Base-by-base conservation (phyloP, 108 stramenopile genomes). In the Aurantiochytrium sp. region DNA sequence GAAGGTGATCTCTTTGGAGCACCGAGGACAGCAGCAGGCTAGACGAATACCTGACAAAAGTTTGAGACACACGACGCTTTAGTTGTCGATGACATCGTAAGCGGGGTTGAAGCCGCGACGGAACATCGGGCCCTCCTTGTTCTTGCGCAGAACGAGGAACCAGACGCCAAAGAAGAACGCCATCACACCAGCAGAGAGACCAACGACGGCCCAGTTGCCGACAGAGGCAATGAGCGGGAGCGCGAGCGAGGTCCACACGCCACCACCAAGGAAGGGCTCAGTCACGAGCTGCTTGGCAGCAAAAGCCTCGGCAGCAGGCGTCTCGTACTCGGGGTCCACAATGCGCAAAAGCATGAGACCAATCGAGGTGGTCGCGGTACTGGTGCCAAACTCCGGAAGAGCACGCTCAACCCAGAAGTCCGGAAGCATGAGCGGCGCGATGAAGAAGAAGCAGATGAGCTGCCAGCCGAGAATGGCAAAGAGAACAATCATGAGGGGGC, bases 271-370 rank as follows among this genome's bases (percentile, higher is more conserved):
- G n/a, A 83, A 83, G 49, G 76, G 76, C 51, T 83, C 76, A 16
- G 45, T 47, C 14, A 83, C 25, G 76, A 83, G 76, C 76, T 83
- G 76, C 76, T 83, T 83, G 76, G 49, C 45, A 12, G 49, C 51
- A 23, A 83, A 83, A 18, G 76, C 76, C 76, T 83, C 25, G 51
- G 51, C 51, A 53, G 76, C 76, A 35, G 76, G 76, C 49, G 76
- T 83, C 28, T 83, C 76, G 49, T 53, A 53, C 12, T 83, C 49
- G 28, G 76, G 76, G 23, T 83, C 76, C 16, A 83, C 76, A 47
- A 83, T 83, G 76, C 76, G 76, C 45, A 83, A 23, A 35, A 83
- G 76, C 76, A 83, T 83, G 51, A 83, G 45, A 12, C 76, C 76
- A 35, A 53, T 83, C 49, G 76, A 47, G 51, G 76, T 83, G 51